Evolutionary conservation across 2,329 filamentous ascomycete species (phyloP).

Genomic region (Aureobasidium namibiae): DNA sequence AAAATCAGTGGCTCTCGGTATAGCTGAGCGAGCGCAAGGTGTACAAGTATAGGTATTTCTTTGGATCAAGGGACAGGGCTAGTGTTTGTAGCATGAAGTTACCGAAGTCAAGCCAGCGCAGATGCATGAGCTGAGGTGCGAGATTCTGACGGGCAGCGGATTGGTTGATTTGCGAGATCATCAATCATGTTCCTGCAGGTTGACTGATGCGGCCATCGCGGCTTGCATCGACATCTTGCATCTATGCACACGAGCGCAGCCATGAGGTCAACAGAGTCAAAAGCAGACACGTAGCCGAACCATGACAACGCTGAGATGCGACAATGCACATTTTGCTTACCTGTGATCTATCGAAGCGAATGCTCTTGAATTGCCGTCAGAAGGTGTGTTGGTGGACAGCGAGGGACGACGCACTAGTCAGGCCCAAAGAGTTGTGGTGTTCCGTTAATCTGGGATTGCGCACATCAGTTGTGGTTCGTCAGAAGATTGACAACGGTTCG

Average conservation of each 20-base stretch:
- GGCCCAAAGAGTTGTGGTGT: background rate
- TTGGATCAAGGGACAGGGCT: background rate
- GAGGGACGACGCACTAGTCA: background rate
- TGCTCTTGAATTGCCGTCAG: background rate
- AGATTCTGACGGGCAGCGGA: background rate
- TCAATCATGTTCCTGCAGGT: slow-evolving; percentile 11
- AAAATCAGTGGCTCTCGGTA: background rate
- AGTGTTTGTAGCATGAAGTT: background rate
- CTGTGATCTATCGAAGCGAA: background rate
- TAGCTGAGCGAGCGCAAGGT: background rate
- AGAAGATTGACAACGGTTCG: slow-evolving; percentile 6
- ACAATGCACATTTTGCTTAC: background rate
- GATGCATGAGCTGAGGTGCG: background rate
- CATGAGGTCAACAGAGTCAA: slow-evolving; percentile 3
- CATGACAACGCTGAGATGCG: background rate
- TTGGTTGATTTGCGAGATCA: background rate
- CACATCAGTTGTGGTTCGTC: background rate
- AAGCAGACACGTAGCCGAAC: background rate
- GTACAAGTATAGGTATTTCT: background rate
- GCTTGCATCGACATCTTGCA: slow-evolving; percentile 10
- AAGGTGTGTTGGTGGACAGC: background rate
- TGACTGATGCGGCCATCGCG: slow-evolving; percentile 5
- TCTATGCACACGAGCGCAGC: slow-evolving; percentile 1
- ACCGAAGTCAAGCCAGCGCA: slow-evolving; percentile 9
- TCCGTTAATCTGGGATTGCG: background rate